Conservation (phyloP, 495 filamentous ascomycete species). For the Penicillium turbatum region DNA sequence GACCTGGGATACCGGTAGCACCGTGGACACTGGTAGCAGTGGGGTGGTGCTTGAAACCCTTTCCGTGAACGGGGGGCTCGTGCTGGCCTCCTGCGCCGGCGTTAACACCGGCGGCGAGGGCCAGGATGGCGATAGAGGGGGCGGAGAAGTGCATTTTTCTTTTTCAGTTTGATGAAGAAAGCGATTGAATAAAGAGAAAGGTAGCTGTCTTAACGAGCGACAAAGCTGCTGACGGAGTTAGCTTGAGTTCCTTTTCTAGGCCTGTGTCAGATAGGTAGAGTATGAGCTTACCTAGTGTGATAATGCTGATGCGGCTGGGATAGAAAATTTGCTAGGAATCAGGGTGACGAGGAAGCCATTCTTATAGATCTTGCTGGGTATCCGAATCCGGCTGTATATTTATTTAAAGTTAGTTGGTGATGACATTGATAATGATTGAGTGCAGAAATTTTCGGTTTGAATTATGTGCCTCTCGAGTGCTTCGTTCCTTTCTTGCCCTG, state of each 20-base stretch:
- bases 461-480: background rate
- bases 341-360: slow-evolving; percentile 10
- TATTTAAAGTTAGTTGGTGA: slow-evolving; percentile 13
- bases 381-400: slow-evolving; percentile 22
- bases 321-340: background rate
- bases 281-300: slow-evolving; percentile 9
- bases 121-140: slow-evolving; percentile 19
- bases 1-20: too few relatives aligned
- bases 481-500: slow-evolving; percentile 9
- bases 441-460: slow-evolving; percentile 6
- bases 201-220: slow-evolving; percentile 23
- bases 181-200: slow-evolving; percentile 21
- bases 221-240: slow-evolving; percentile 5
- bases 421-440: slow-evolving; percentile 12
- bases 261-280: background rate
- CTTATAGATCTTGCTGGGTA: slow-evolving; percentile 21
- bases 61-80: slow-evolving; percentile 18
- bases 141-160: slow-evolving; percentile 27
- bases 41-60: slow-evolving; percentile 1
- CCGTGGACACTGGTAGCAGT: slow-evolving; percentile 10
- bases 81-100: slow-evolving; percentile 12
- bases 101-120: slow-evolving; percentile 25
- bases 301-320: slow-evolving; percentile 11
- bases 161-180: slow-evolving; percentile 4
- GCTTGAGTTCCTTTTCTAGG: background rate